phyloP scores from a whole-genome alignment of 164 flowering plant species.

The Litsea cubeba region DNA sequence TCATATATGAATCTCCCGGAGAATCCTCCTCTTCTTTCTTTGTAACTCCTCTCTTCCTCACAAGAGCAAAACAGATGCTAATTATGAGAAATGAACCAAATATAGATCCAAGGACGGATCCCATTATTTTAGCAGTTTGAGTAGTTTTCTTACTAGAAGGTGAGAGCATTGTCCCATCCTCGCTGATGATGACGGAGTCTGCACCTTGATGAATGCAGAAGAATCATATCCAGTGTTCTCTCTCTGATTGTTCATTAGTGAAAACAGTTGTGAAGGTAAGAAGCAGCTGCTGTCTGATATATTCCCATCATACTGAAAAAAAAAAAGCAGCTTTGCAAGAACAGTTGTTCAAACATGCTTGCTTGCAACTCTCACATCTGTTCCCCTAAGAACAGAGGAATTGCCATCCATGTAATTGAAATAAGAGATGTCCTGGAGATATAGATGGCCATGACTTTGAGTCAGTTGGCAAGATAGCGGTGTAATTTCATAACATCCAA shows the following conservation, averaged over 20 bases:
- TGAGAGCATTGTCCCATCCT: background rate
- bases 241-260: constrained; percentile 3
- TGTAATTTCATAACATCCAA: background rate
- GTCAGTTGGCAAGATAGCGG: background rate
- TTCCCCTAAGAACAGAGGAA: background rate
- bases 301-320: background rate
- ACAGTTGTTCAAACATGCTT: constrained; percentile 1
- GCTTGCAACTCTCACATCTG: background rate
- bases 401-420: background rate
- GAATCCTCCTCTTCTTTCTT: background rate
- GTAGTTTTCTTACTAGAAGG: background rate
- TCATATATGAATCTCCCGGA: background rate
- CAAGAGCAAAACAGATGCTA: background rate
- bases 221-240: constrained; percentile 1
- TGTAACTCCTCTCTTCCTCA: background rate
- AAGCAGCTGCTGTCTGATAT: background rate
- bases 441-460: background rate
- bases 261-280: constrained; percentile 8
- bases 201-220: constrained; percentile 22
- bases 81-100: background rate
- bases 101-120: constrained; percentile 5
- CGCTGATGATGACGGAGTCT: background rate
- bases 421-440: background rate
- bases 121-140: background rate
- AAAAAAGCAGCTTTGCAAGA: constrained; percentile 3